Percentiles rank a stretch among this genome's conserved stretches.
Evolutionary conservation across 208 protist species (phyloP).

Genomic region (Tritrichomonas musculus): DNA sequence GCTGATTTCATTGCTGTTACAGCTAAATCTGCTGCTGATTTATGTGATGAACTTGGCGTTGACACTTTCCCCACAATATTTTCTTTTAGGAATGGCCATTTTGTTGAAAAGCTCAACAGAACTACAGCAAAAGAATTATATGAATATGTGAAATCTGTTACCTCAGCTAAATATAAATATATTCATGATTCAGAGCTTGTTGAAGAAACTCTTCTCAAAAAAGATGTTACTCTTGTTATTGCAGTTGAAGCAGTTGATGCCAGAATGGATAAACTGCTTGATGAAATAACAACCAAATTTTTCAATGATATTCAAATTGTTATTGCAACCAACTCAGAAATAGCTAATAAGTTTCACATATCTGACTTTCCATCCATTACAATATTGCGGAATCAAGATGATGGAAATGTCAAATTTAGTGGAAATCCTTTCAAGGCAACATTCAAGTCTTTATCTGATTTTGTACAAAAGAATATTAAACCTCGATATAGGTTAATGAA

Average conservation of each 20-base stretch:
- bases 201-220: not conserved
- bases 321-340: not conserved
- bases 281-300: not conserved
- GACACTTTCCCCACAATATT: not conserved
- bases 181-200: not conserved
- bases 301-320: not conserved
- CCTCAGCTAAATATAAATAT: slow-evolving; percentile 4
- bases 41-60: slow-evolving; percentile 24
- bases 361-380: not conserved
- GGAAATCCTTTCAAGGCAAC: not conserved
- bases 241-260: not conserved
- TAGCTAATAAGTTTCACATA: not conserved
- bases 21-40: not conserved
- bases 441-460: not conserved
- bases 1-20: not conserved
- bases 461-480: not conserved
- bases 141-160: not conserved
- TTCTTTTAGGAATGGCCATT: not conserved
- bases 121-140: not conserved
- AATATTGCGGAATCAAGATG: slow-evolving; percentile 10
- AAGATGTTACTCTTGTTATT: not conserved
- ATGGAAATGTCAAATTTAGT: not conserved
- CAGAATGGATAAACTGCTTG: not conserved
- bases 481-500: not conserved
- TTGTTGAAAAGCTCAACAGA: not conserved